A percentile compares a stretch with the other conserved stretches of the same genome.
Conservation (phyloP, 495 filamentous ascomycete genomes). For the Tuber microsphaerosporum region DNA sequence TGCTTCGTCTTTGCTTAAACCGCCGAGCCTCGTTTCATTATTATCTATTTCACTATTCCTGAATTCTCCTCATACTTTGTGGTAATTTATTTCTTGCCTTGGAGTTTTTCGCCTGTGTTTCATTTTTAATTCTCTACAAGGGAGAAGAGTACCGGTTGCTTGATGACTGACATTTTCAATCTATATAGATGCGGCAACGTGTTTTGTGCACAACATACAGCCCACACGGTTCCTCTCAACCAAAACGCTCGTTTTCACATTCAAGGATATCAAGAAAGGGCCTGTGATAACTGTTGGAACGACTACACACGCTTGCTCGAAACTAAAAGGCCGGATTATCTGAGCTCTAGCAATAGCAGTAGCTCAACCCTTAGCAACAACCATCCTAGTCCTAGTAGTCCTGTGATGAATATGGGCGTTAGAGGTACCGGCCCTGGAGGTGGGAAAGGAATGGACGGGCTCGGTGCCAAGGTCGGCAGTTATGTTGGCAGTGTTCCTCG, state of each 20-base stretch:
- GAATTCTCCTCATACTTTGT: background rate
- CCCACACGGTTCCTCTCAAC: slow-evolving; percentile 54
- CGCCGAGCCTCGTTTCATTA: background rate
- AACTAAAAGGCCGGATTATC: slow-evolving; percentile 37
- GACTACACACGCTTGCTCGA: slow-evolving; percentile 46
- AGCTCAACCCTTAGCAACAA: slow-evolving; percentile 35
- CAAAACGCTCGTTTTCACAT: slow-evolving; percentile 62
- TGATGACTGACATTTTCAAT: slow-evolving; percentile 20
- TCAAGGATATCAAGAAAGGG: slow-evolving; percentile 50
- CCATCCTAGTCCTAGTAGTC: slow-evolving; percentile 31
- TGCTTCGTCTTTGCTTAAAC: background rate
- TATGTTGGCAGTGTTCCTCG: slow-evolving; percentile 56
- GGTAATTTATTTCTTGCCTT: background rate
- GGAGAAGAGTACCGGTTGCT: background rate
- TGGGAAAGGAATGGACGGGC: slow-evolving; percentile 25
- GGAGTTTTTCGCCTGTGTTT: background rate
- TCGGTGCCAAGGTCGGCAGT: slow-evolving; percentile 36
- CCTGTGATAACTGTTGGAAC: slow-evolving; percentile 58
- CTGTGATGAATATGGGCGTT: slow-evolving; percentile 31
- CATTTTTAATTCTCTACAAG: background rate
- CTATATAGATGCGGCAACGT: slow-evolving; percentile 54
- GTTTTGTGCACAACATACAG: slow-evolving; percentile 60
- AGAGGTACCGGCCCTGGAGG: slow-evolving; percentile 35
- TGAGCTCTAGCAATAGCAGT: slow-evolving; percentile 40
- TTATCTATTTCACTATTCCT: background rate